Conservation (phyloP, 2,329 filamentous ascomycete genomes). For the Thelonectria rubi region DNA sequence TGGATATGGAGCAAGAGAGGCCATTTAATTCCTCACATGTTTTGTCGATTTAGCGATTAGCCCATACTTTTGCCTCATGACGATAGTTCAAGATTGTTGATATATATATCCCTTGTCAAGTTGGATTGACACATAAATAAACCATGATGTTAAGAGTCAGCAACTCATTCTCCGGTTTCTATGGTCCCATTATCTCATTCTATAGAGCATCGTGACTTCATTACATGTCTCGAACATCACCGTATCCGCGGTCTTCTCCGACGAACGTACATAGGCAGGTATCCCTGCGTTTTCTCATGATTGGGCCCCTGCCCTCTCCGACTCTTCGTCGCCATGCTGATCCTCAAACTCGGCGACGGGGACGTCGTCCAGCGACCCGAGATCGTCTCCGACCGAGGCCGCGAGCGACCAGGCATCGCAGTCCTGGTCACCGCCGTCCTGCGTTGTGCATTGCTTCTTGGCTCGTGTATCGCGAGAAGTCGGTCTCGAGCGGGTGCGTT, state of each 20-base stretch:
- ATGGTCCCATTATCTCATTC: not conserved
- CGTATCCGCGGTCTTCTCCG: not conserved
- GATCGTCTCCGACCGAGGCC: constrained; percentile 20
- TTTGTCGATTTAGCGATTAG: constrained; percentile 19
- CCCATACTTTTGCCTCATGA: not conserved
- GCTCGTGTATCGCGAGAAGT: not conserved
- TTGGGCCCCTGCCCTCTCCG: not conserved
- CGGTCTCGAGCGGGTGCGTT: constrained; percentile 6
- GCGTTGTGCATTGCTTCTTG: constrained; percentile 16
- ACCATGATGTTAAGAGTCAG: not conserved
- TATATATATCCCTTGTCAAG: not conserved
- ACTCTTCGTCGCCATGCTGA: not conserved
- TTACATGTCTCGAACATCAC: not conserved
- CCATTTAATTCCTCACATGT: not conserved
- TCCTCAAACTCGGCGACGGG: not conserved
- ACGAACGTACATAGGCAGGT: too few species aligned
- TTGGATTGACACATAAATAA: constrained; percentile 2
- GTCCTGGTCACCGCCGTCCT: constrained; percentile 4
- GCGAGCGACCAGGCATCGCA: constrained; percentile 23
- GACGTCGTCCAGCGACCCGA: constrained; percentile 10
- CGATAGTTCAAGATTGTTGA: constrained; percentile 18
- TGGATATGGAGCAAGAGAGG: not conserved
- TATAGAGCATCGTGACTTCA: not conserved
- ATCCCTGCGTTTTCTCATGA: not conserved
- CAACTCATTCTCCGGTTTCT: not conserved